Percentiles rank a stretch among this genome's conserved stretches.
Evolutionary conservation across 2,329 filamentous ascomycete genomes (phyloP).

Genomic region (Exophiala calicioides): DNA sequence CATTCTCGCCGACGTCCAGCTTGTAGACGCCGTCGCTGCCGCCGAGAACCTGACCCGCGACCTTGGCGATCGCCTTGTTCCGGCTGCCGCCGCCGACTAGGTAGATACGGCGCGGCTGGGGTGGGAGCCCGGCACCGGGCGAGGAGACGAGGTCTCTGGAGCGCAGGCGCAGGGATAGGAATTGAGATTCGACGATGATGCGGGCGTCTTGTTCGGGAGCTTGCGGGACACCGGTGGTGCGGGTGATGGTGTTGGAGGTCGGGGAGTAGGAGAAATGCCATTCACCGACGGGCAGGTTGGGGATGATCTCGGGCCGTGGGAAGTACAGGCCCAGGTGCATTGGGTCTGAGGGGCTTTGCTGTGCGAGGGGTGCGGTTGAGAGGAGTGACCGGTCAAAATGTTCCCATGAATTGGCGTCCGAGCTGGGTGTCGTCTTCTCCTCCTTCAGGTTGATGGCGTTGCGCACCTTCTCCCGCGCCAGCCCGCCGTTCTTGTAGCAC

Average conservation of each 20-base stretch:
- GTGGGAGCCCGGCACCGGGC: conserved; percentile 61
- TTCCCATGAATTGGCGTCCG: conserved; percentile 66
- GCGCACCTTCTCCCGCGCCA: conserved; percentile 86
- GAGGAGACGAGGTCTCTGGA: conserved; percentile 71
- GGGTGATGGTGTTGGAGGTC: conserved; percentile 53
- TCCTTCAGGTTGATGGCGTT: conserved; percentile 67
- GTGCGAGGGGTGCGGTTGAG: conserved; percentile 67
- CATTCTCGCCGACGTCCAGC: conserved; percentile 91
- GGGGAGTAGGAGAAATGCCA: conserved; percentile 74
- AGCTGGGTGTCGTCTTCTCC: too few relatives aligned
- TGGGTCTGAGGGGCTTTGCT: conserved; percentile 54
- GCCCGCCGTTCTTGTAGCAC: conserved; percentile 97
- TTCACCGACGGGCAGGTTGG: conserved; percentile 80
- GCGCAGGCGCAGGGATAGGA: conserved; percentile 84
- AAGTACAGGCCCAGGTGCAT: conserved; percentile 94
- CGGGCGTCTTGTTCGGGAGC: conserved; percentile 72
- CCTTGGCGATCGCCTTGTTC: conserved; percentile 83
- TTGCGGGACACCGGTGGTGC: conserved; percentile 56
- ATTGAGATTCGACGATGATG: conserved; percentile 89
- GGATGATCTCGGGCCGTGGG: conserved; percentile 90
- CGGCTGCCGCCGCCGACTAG: conserved; percentile 89
- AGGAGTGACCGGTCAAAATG: conserved; percentile 75
- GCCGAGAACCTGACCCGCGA: conserved; percentile 85
- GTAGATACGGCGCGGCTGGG: conserved; percentile 87
- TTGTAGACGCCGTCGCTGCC: conserved; percentile 87